These are phyloP conservation scores for Talaromyces sp. DNA, from an alignment of 2,329 filamentous ascomycete species.

Conservation along the genomic window DNA sequence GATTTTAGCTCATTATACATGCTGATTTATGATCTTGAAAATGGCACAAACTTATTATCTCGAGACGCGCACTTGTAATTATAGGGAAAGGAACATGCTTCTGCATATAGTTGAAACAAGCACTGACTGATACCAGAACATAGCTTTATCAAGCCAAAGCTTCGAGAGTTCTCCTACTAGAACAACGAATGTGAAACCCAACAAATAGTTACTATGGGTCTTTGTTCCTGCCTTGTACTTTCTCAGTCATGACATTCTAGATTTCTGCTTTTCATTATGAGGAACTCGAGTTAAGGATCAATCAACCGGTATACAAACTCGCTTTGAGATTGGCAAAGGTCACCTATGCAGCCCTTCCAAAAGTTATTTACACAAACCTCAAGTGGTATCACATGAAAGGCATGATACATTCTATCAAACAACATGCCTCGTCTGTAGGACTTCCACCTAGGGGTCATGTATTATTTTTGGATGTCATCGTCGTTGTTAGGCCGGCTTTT, in stretches of 20 bases:
- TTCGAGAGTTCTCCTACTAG: conserved; percentile 31
- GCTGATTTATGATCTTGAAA: too few species aligned
- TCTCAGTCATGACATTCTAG: neutral
- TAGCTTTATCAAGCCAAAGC: conserved; percentile 17
- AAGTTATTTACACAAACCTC: conserved; percentile 22
- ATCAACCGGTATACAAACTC: conserved; percentile 19
- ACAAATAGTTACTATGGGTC: conserved; percentile 24
- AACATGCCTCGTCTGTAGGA: neutral
- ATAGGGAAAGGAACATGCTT: too few species aligned
- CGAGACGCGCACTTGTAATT: too few species aligned
- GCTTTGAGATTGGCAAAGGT: conserved; percentile 19
- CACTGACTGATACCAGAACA: too few species aligned
- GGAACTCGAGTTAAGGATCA: conserved; percentile 17
- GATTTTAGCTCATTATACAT: too few species aligned
- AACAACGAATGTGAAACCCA: conserved; percentile 30
- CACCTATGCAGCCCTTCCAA: conserved; percentile 25
- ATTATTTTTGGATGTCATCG: too few species aligned
- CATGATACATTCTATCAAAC: conserved; percentile 22
- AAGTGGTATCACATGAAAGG: conserved; percentile 29
- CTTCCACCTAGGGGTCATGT: too few species aligned
- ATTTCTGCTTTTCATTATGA: neutral
- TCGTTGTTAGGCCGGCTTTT: too few species aligned
- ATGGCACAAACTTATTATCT: too few species aligned
- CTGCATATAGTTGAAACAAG: too few species aligned
- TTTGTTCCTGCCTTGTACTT: conserved; percentile 15